phyloP scores from a whole-genome alignment of 1,284 basidiomycete species.

The Sanghuangporus baumii region DNA sequence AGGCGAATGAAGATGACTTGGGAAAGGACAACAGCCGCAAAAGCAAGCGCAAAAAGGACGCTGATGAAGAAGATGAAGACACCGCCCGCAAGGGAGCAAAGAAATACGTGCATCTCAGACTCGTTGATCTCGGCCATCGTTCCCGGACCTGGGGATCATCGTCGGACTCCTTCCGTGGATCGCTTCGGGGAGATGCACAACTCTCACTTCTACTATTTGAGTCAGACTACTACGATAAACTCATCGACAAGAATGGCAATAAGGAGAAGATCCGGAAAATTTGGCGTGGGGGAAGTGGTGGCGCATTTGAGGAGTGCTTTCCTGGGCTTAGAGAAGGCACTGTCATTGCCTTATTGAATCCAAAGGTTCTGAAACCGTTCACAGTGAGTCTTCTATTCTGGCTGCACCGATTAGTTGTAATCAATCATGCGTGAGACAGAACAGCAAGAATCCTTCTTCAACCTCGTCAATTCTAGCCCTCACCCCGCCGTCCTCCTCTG shows the following conservation, averaged over 20 bases:
- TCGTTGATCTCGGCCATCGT: slow-evolving; percentile 74
- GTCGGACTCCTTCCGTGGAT: slow-evolving; percentile 31
- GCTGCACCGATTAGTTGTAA: neutral
- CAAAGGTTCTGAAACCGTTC: slow-evolving; percentile 79
- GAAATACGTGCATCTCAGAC: slow-evolving; percentile 84
- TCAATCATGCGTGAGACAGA: slow-evolving; percentile 34
- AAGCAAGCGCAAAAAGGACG: slow-evolving; percentile 16
- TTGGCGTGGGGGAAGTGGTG: slow-evolving; percentile 84
- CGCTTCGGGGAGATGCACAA: slow-evolving; percentile 73
- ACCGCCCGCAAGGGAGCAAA: slow-evolving; percentile 48
- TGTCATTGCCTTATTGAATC: slow-evolving; percentile 87
- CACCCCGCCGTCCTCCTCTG: slow-evolving; percentile 76
- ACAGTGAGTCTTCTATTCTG: slow-evolving; percentile 44
- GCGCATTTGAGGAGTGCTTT: slow-evolving; percentile 83
- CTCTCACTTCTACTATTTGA: slow-evolving; percentile 86
- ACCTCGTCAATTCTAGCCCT: slow-evolving; percentile 79
- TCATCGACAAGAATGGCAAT: slow-evolving; percentile 39
- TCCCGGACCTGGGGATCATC: slow-evolving; percentile 40
- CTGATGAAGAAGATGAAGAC: slow-evolving; percentile 29
- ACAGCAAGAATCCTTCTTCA: slow-evolving; percentile 62
- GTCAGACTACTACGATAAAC: slow-evolving; percentile 60
- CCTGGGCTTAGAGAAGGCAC: slow-evolving; percentile 84
- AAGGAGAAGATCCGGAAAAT: slow-evolving; percentile 46
- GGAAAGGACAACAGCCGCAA: neutral
- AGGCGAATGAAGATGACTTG: slow-evolving; percentile 25